Evolutionary conservation across 1,284 basidiomycete genomes (phyloP).

Genomic region (Flammula alnicola): DNA sequence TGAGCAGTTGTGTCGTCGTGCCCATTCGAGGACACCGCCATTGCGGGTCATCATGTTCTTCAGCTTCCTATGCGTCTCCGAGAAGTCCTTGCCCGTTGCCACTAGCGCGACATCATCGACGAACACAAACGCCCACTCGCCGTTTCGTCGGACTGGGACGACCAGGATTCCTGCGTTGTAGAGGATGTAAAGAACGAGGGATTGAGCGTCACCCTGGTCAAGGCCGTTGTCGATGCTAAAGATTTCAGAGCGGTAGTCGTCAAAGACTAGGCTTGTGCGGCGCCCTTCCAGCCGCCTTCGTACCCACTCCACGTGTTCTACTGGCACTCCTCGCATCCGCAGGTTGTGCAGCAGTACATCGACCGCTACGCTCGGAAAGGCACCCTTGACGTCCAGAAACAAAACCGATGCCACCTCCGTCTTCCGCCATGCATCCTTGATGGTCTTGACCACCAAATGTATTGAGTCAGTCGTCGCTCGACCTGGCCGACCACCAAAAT

Average conservation of each 20-base stretch:
- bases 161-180: constrained; percentile 37
- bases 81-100: not conserved
- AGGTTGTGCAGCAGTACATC: constrained; percentile 38
- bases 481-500: constrained; percentile 5
- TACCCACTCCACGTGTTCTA: too few relatives aligned
- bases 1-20: too few relatives aligned
- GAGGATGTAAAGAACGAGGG: constrained; percentile 35
- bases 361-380: constrained; percentile 39
- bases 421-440: constrained; percentile 37
- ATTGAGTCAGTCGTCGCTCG: constrained; percentile 1
- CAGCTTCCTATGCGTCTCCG: not conserved
- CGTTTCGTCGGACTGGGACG: constrained; percentile 12
- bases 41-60: not conserved
- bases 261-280: constrained; percentile 6
- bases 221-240: constrained; percentile 11
- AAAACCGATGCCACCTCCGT: constrained; percentile 34
- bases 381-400: constrained; percentile 44
- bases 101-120: not conserved
- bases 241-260: constrained; percentile 5
- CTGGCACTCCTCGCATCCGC: too few relatives aligned
- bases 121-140: constrained; percentile 1
- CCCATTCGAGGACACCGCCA: too few relatives aligned
- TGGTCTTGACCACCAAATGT: not conserved
- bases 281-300: constrained; percentile 22
- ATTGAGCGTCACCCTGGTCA: constrained; percentile 30